Conservation (phyloP, 306 rosid genomes). For the Trichosanthes truncata region DNA sequence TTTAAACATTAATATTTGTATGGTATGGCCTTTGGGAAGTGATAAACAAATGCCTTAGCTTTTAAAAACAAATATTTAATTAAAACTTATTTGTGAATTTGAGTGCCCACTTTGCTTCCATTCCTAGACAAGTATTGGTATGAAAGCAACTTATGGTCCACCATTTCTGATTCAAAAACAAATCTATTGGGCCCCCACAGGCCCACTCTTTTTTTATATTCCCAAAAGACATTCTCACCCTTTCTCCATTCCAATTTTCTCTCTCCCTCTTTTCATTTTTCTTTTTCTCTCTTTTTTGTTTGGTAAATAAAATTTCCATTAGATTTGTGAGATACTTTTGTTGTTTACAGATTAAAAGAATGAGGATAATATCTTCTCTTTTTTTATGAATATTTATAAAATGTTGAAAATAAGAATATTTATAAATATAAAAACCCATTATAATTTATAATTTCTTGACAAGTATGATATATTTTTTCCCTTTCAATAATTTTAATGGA, state of each 20-base stretch:
- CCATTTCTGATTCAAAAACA: neutral
- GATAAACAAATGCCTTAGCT: neutral
- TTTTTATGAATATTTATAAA: neutral
- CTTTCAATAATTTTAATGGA: too few relatives aligned
- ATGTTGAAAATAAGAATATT: neutral
- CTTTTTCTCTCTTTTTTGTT: neutral
- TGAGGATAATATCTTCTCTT: neutral
- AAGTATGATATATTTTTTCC: neutral
- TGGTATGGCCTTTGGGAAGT: neutral
- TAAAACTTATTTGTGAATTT: slow-evolving; percentile 3
- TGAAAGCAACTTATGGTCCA: slow-evolving; percentile 1
- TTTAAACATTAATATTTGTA: neutral
- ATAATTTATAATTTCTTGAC: neutral
- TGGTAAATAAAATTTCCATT: neutral
- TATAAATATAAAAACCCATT: too few relatives aligned
- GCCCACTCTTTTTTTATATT: neutral
- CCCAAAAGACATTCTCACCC: slow-evolving; percentile 2
- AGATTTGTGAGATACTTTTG: neutral
- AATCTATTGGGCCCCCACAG: slow-evolving; percentile 9
- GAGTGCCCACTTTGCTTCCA: slow-evolving; percentile 8
- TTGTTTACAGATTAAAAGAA: neutral
- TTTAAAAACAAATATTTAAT: neutral
- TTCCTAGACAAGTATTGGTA: neutral
- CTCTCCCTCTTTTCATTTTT: neutral
- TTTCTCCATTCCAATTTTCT: neutral